These are phyloP conservation scores for Chaetomium sp. DNA, from an alignment of 2,329 filamentous ascomycete genomes.

Conservation along the genomic window DNA sequence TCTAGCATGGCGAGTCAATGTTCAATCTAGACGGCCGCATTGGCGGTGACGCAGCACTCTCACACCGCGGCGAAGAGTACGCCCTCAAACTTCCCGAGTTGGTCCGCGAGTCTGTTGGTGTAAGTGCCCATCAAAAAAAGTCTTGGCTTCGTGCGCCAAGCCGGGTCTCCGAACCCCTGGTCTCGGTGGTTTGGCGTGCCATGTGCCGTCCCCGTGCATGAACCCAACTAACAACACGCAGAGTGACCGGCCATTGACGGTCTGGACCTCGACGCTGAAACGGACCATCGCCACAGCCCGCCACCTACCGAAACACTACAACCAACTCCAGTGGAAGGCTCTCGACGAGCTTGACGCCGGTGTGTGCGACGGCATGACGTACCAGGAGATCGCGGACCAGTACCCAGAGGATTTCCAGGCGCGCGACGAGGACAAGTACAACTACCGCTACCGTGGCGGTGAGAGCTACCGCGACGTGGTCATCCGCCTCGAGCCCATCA, in stretches of 20 bases:
- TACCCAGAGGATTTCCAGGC: constrained; percentile 95
- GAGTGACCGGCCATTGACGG: constrained; percentile 63
- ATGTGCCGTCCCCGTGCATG: constrained; percentile 11
- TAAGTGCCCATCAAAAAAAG: constrained; percentile 48
- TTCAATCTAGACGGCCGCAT: constrained; percentile 91
- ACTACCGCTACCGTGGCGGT: constrained; percentile 96
- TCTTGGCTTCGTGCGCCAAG: constrained; percentile 30
- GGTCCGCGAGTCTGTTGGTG: constrained; percentile 81
- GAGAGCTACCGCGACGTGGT: constrained; percentile 97
- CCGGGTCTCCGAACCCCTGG: constrained; percentile 5
- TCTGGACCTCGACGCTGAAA: constrained; percentile 66
- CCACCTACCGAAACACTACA: constrained; percentile 77
- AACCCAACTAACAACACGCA: constrained; percentile 39
- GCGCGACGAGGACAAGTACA: constrained; percentile 98
- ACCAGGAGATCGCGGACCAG: constrained; percentile 86
- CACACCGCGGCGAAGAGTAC: constrained; percentile 83
- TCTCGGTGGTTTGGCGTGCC: constrained; percentile 10
- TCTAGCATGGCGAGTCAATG: constrained; percentile 86
- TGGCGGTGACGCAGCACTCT: constrained; percentile 87
- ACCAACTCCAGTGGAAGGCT: constrained; percentile 98
- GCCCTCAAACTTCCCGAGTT: constrained; percentile 81
- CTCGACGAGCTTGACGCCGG: constrained; percentile 96
- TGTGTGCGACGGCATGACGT: constrained; percentile 94
- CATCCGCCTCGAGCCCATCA: constrained; percentile 96
- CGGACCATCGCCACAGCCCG: constrained; percentile 91